Evolutionary conservation across 331 rosid species (phyloP).

Genomic region (Prunus yedoensis): DNA sequence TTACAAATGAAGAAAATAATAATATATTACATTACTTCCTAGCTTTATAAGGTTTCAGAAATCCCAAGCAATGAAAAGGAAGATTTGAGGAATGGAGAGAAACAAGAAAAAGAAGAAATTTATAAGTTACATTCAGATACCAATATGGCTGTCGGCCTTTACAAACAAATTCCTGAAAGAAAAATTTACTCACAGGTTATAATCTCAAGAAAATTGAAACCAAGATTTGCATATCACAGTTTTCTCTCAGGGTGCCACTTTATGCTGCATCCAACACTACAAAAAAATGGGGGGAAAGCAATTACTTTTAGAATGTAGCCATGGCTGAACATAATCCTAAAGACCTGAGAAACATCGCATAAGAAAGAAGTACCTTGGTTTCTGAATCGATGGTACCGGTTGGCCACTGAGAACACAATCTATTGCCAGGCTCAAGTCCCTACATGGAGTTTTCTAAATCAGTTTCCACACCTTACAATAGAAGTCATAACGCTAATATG

Average conservation of each 20-base stretch:
- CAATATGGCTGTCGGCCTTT: slow-evolving; percentile 14
- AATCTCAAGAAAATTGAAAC: slow-evolving; percentile 25
- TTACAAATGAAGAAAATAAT: slow-evolving; percentile 1
- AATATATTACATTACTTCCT: slow-evolving; percentile 24
- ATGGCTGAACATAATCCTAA: slow-evolving; percentile 6
- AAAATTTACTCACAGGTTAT: slow-evolving; percentile 24
- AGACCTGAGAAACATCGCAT: slow-evolving; percentile 6
- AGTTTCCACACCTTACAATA: slow-evolving; percentile 27
- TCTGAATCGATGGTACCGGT: slow-evolving; percentile 55
- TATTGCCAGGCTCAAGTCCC: slow-evolving; percentile 82
- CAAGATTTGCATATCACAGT: slow-evolving; percentile 25
- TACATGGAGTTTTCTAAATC: slow-evolving; percentile 26
- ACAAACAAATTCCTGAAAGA: slow-evolving; percentile 19
- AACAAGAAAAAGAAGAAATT: slow-evolving; percentile 23
- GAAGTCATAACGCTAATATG: slow-evolving; percentile 5
- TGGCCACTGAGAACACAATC: slow-evolving; percentile 88
- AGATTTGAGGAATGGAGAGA: slow-evolving; percentile 3
- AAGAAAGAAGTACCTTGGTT: slow-evolving; percentile 51
- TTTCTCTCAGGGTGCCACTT: slow-evolving; percentile 78
- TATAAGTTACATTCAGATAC: slow-evolving; percentile 13
- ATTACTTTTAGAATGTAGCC: too few species aligned
- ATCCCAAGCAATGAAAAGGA: slow-evolving; percentile 15
- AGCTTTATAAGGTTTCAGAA: slow-evolving; percentile 15
- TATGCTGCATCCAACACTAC: slow-evolving; percentile 93
- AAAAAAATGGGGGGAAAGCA: slow-evolving; percentile 11